These are phyloP conservation scores for Exophiala phaeomuriformis DNA, from an alignment of 2,329 filamentous ascomycete species.

Conservation along the genomic window DNA sequence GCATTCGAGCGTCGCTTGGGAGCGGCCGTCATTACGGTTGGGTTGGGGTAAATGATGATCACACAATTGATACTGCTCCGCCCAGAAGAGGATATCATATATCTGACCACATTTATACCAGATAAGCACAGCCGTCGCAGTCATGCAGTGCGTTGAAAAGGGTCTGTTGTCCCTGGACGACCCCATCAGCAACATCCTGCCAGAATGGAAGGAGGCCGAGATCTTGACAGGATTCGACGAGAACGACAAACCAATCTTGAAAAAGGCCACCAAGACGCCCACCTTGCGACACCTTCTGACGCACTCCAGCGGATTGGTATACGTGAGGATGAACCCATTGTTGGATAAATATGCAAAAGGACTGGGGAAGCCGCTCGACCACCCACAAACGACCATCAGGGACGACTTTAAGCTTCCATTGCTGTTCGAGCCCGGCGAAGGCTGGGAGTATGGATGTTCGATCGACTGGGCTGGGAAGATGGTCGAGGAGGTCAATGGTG, in stretches of 20 bases:
- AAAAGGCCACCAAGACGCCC: slow-evolving; percentile 23
- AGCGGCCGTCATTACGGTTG: too few species aligned
- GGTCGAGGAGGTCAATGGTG: slow-evolving; percentile 43
- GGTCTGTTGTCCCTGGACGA: slow-evolving; percentile 43
- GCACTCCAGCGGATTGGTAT: slow-evolving; percentile 20
- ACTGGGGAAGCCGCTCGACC: not conserved
- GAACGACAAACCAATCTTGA: slow-evolving; percentile 27
- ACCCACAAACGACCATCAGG: not conserved
- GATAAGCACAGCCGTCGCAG: slow-evolving; percentile 41
- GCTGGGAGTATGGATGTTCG: slow-evolving; percentile 46
- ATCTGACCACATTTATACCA: not conserved
- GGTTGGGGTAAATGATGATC: too few species aligned
- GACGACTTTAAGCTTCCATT: slow-evolving; percentile 3
- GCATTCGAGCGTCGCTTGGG: too few species aligned
- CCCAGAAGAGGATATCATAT: not conserved
- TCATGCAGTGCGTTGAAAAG: slow-evolving; percentile 50
- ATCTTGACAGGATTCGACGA: slow-evolving; percentile 45
- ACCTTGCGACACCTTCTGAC: slow-evolving; percentile 23
- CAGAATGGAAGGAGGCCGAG: slow-evolving; percentile 43
- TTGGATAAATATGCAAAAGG: slow-evolving; percentile 14
- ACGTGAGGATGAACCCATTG: slow-evolving; percentile 16
- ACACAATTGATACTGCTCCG: too few species aligned
- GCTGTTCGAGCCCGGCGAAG: slow-evolving; percentile 40
- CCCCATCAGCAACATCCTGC: slow-evolving; percentile 41
- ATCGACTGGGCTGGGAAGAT: slow-evolving; percentile 47